A percentile compares a stretch with the other conserved stretches of the same genome.
Conservation (phyloP, 306 rosid species). For the Dryas octopetala region DNA sequence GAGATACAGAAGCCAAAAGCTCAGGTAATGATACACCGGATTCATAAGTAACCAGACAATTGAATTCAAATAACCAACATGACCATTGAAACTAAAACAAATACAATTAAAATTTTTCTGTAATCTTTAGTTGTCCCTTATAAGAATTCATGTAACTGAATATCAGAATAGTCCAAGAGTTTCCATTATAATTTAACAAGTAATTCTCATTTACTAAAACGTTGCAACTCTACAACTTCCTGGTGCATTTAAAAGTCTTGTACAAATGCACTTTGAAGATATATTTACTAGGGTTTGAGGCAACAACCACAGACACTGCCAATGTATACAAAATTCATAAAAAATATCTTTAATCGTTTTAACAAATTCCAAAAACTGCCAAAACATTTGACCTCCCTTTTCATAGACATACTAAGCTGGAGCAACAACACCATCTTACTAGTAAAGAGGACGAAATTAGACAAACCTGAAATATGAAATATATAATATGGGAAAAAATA, state of each 20-base stretch:
- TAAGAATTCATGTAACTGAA: no score
- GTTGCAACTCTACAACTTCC: background rate
- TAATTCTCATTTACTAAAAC: background rate
- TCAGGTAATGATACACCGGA: background rate
- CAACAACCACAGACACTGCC: background rate
- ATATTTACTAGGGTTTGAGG: background rate
- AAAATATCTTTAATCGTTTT: background rate
- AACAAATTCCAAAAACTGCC: background rate
- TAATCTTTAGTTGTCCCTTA: no score
- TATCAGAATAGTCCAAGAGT: no score
- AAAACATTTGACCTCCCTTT: background rate
- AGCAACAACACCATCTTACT: background rate
- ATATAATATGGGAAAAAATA: background rate
- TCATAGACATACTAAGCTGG: background rate
- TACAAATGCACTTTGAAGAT: background rate
- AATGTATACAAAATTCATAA: background rate
- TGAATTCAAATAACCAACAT: no score
- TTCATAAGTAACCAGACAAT: background rate
- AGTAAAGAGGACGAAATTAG: background rate
- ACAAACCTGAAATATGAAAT: background rate
- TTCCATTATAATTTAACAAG: no score
- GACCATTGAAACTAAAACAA: no score
- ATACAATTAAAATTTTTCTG: no score
- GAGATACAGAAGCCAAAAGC: background rate
- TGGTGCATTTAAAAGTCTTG: background rate